Evolutionary conservation across 805 yeast species (phyloP), one percentile per base, ranked within the genome.

Genomic region (Metschnikowia corniflorae): DNA sequence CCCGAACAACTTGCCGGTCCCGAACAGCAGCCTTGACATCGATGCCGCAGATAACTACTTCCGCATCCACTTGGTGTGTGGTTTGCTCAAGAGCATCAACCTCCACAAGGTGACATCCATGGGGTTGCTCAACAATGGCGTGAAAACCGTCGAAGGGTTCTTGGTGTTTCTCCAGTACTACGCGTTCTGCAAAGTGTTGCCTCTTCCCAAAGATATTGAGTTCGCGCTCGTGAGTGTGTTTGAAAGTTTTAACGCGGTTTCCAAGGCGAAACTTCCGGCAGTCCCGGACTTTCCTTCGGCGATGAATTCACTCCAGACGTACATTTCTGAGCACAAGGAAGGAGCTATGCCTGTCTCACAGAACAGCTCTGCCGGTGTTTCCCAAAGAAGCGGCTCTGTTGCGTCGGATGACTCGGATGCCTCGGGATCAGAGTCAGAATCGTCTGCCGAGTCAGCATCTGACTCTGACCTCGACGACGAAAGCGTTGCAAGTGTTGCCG

Each of bases 11-110:
- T 71, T 71, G 33, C 71, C 71, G 3, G 49, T 58, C n/a, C 89
- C 94, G 1, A 70, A 72, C 6, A 65, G 61, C 16, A 39, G 4
- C 26, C 62, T 68, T 20, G 71, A 61, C 13, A 34, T 71, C n/a
- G 96, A 88, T 59, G 61, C 61, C 9, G 79, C 81, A 0, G 73
- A 78, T 47, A 80, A 85, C 49, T 85, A 80, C 52, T 86, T 86
- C 58, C 69, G 96, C 39, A 63, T 86, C 24, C 78, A 77, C 26
- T 58, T 88, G 52, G 55, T 61, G 31, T 62, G 70, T 29, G 37
- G 50, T 16, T 35, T 64, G 20, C 47, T 64, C 22, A 47, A 31
- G 17, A 33, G 53, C 7, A 27, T 61, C 13, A 30, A 50, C 14
- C 36, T 50, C 16, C 35, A 23, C 7, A 14, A 31, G 13, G 49